Percentiles rank a stretch among this genome's conserved stretches.
Conservation (phyloP, 1,284 basidiomycete species). For the Naganishia sp. region DNA sequence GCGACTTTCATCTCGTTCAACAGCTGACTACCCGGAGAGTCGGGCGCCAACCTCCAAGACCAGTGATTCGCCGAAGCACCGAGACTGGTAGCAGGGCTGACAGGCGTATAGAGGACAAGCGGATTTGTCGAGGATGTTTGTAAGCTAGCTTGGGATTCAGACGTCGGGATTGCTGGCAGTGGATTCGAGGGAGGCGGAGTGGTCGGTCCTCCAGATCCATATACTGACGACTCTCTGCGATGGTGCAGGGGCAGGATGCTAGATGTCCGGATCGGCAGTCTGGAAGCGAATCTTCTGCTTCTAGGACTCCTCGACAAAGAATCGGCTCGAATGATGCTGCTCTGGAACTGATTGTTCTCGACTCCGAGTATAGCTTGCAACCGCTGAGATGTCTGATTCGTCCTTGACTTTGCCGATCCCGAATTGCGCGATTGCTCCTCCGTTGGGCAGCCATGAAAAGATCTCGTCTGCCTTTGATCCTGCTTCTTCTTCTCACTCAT, state of each 20-base stretch:
- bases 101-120: slow-evolving; percentile 4
- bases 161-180: slow-evolving; percentile 11
- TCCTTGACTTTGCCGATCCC: neutral
- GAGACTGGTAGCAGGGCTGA: slow-evolving; percentile 9
- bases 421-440: neutral
- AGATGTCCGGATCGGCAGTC: slow-evolving; percentile 1
- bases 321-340: no score
- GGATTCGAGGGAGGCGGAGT: slow-evolving; percentile 13
- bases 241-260: slow-evolving; percentile 7
- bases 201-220: slow-evolving; percentile 1
- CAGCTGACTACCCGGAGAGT: slow-evolving; percentile 19
- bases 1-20: slow-evolving; percentile 18
- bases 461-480: slow-evolving; percentile 1
- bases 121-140: slow-evolving; percentile 11
- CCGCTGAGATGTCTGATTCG: slow-evolving; percentile 3
- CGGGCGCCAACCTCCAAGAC: slow-evolving; percentile 5
- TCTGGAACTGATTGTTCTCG: neutral
- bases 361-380: slow-evolving; percentile 13
- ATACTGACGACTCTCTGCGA: slow-evolving; percentile 18
- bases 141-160: slow-evolving; percentile 1
- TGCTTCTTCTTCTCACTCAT: neutral
- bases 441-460: neutral
- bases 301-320: no score
- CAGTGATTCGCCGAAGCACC: slow-evolving; percentile 9
- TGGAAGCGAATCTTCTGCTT: neutral